Percentiles rank a stretch among this genome's conserved stretches.
phyloP scores from a whole-genome alignment of 2,329 filamentous ascomycete genomes.

The Grosmannia clavigera region DNA sequence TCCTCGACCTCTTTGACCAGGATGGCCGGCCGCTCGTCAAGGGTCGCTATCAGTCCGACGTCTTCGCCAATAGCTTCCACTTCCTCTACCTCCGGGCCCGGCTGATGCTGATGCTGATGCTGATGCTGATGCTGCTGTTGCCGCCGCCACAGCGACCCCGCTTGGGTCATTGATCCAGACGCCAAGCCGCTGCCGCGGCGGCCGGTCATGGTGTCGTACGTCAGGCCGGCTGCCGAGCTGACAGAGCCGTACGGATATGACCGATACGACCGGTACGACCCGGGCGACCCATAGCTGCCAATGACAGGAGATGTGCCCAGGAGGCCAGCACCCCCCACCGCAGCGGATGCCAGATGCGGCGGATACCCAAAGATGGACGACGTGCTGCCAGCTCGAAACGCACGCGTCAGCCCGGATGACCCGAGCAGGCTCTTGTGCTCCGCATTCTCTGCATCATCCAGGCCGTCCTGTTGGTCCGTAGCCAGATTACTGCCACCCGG shows the following conservation, averaged over 20 bases:
- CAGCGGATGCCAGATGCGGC: conserved; percentile 45
- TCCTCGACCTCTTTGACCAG: conserved; percentile 84
- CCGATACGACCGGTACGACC: conserved; percentile 49
- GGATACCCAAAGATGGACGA: conserved; percentile 44
- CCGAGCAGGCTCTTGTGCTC: conserved; percentile 32
- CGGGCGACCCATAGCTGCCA: conserved; percentile 27
- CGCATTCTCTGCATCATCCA: background rate
- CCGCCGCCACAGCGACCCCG: conserved; percentile 38
- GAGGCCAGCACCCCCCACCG: background rate
- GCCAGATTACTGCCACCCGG: conserved; percentile 12
- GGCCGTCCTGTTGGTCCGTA: conserved; percentile 22
- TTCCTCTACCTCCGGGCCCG: background rate
- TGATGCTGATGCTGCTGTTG: conserved; percentile 29
- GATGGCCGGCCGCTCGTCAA: conserved; percentile 55
- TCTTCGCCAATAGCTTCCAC: conserved; percentile 20
- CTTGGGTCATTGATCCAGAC: conserved; percentile 34
- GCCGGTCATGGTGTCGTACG: conserved; percentile 16
- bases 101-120: conserved; percentile 12
- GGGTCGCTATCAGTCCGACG: conserved; percentile 9
- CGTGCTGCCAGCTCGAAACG: conserved; percentile 20
- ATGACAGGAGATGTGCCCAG: conserved; percentile 2
- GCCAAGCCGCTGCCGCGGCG: conserved; percentile 6
- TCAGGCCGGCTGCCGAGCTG: conserved; percentile 19
- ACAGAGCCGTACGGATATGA: conserved; percentile 55
- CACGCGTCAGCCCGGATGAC: conserved; percentile 23